Evolutionary conservation across 371 early-diverging fungal genomes (phyloP).

Genomic region (Mucor indicus): DNA sequence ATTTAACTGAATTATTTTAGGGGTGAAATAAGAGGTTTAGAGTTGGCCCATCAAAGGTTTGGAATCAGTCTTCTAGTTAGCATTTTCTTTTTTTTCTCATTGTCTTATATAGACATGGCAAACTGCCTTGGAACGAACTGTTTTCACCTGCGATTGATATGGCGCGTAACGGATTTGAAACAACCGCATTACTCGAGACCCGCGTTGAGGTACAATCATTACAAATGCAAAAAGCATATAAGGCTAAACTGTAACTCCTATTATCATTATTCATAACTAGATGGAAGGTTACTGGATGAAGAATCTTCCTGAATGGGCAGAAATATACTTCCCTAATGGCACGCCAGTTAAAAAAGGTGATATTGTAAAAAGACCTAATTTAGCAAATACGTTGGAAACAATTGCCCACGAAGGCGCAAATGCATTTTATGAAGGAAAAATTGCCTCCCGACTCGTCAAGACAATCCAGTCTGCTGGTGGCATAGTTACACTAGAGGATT

Average conservation of each 20-base stretch:
- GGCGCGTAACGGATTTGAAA: constrained; percentile 78
- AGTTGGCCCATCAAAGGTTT: constrained; percentile 72
- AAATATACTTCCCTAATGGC: constrained; percentile 73
- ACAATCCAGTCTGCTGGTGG: constrained; percentile 74
- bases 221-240: background rate
- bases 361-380: constrained; percentile 63
- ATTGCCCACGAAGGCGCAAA: constrained; percentile 82
- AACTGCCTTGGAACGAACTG: constrained; percentile 82
- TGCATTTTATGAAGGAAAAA: constrained; percentile 86
- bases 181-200: constrained; percentile 56
- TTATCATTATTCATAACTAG: constrained; percentile 7
- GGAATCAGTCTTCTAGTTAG: too few relatives aligned
- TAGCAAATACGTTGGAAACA: constrained; percentile 79
- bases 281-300: constrained; percentile 27
- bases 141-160: constrained; percentile 82
- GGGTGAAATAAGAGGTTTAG: constrained; percentile 89
- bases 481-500: constrained; percentile 79
- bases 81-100: too few relatives aligned
- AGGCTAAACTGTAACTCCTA: background rate
- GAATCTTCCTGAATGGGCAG: constrained; percentile 37
- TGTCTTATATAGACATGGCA: constrained; percentile 58
- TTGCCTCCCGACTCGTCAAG: constrained; percentile 76
- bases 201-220: constrained; percentile 40
- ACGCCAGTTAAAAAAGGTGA: constrained; percentile 66
- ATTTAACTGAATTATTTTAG: constrained; percentile 16